Evolutionary conservation across 2,329 filamentous ascomycete genomes (phyloP).

Genomic region (Lasiodiplodia sp.): DNA sequence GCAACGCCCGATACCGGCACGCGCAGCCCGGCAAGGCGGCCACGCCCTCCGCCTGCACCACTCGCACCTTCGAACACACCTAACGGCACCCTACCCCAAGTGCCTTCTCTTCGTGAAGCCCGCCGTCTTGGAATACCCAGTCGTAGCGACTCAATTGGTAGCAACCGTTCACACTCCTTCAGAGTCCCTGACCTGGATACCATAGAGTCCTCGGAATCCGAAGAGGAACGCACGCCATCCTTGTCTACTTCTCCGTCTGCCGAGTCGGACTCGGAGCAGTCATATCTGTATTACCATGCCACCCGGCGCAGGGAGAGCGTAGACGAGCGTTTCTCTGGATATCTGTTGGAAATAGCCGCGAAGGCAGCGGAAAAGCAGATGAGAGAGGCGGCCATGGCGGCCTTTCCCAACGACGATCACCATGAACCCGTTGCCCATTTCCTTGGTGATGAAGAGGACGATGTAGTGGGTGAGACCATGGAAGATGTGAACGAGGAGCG

Average conservation of each 20-base stretch:
- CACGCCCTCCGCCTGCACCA: conserved; percentile 62
- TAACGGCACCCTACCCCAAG: conserved; percentile 39
- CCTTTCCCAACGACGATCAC: conserved; percentile 74
- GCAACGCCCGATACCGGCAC: conserved; percentile 61
- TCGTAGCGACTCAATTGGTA: conserved; percentile 43
- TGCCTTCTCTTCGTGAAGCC: conserved; percentile 46
- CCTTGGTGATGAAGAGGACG: conserved; percentile 66
- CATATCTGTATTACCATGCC: conserved; percentile 58
- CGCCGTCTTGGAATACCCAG: conserved; percentile 43
- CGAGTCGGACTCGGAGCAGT: conserved; percentile 53
- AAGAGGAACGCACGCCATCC: conserved; percentile 56
- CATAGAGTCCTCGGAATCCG: conserved; percentile 68
- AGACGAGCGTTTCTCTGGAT: conserved; percentile 77
- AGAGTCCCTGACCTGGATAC: conserved; percentile 66
- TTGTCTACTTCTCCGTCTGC: conserved; percentile 54
- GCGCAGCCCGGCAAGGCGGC: conserved; percentile 37
- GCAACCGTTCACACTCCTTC: conserved; percentile 61
- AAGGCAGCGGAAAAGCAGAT: conserved; percentile 82
- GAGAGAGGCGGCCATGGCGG: conserved; percentile 76
- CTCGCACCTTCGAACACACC: conserved; percentile 50
- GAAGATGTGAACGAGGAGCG: conserved; percentile 42
- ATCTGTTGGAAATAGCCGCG: conserved; percentile 80
- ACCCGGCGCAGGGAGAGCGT: conserved; percentile 69
- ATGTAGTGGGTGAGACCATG: conserved; percentile 55
- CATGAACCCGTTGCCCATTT: conserved; percentile 77